A percentile compares a stretch with the other conserved stretches of the same genome.
phyloP scores from a whole-genome alignment of 2,329 filamentous ascomycete species.

The Hypomyces rosellus region DNA sequence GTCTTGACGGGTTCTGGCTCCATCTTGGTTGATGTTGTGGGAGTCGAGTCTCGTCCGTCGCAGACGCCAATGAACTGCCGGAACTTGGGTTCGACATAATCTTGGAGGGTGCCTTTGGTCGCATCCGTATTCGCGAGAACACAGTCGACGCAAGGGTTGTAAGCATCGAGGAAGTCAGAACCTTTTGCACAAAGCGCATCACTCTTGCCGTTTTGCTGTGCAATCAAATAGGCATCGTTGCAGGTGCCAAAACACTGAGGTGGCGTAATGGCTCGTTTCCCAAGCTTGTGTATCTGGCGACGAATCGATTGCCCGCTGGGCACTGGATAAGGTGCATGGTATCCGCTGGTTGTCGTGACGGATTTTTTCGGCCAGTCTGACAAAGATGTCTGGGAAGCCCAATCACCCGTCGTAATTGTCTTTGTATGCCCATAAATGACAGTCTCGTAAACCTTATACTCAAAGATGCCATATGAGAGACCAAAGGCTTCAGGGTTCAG shows the following conservation, averaged over 20 bases:
- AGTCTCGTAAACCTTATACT: slow-evolving; percentile 33
- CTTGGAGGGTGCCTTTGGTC: slow-evolving; percentile 22
- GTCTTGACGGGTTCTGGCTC: slow-evolving; percentile 21
- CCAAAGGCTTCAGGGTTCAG: slow-evolving; percentile 57
- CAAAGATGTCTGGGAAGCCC: slow-evolving; percentile 45
- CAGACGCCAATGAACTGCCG: slow-evolving; percentile 44
- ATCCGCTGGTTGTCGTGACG: slow-evolving; percentile 14
- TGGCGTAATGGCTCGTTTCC: slow-evolving; percentile 39
- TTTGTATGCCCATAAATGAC: slow-evolving; percentile 30
- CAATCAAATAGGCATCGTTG: slow-evolving; percentile 43
- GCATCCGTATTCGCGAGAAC: slow-evolving; percentile 23
- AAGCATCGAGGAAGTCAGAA: slow-evolving; percentile 36
- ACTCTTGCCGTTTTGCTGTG: slow-evolving; percentile 40
- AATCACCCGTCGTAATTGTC: slow-evolving; percentile 50
- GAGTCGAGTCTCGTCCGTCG: slow-evolving; percentile 17
- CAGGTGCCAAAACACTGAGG: slow-evolving; percentile 47
- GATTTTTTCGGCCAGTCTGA: slow-evolving; percentile 24
- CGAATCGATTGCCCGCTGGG: slow-evolving; percentile 11
- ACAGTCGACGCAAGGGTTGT: slow-evolving; percentile 37
- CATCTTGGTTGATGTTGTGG: slow-evolving; percentile 11
- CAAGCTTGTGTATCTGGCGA: slow-evolving; percentile 20
- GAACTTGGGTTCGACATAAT: slow-evolving; percentile 34
- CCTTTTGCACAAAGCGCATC: slow-evolving; percentile 35
- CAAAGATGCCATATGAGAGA: slow-evolving; percentile 56
- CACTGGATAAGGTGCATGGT: background rate